Percentiles rank a stretch among this genome's conserved stretches.
Evolutionary conservation across 495 filamentous ascomycete species (phyloP).

Genomic region (Parmelia sp.): DNA sequence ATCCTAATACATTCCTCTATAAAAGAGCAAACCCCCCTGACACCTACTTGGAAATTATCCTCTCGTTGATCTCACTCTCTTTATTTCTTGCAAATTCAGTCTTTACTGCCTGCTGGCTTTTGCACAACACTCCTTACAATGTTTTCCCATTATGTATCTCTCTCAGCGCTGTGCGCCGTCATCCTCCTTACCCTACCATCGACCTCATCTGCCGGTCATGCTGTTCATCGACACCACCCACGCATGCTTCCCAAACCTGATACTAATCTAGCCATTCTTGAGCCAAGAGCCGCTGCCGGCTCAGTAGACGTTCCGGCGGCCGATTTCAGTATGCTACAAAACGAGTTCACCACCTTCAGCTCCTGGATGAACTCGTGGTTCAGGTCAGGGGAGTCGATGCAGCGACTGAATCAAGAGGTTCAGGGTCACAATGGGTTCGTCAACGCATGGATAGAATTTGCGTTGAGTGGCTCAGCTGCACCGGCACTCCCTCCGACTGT

Average conservation of each 20-base stretch:
- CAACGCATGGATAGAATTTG: constrained; percentile 15
- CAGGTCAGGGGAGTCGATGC: constrained; percentile 10
- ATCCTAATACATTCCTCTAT: constrained; percentile 11
- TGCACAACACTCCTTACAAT: constrained; percentile 20
- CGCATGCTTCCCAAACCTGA: constrained; percentile 8
- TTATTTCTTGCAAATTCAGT: constrained; percentile 9
- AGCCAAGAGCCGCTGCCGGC: constrained; percentile 9
- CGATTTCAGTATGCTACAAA: constrained; percentile 18
- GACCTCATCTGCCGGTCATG: constrained; percentile 18
- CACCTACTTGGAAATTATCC: background rate
- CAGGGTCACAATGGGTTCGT: constrained; percentile 22
- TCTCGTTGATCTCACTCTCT: background rate
- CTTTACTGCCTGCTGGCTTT: constrained; percentile 22
- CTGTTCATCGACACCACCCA: constrained; percentile 12
- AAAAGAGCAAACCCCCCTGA: constrained; percentile 12
- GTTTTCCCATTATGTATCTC: constrained; percentile 14
- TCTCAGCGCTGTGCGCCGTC: constrained; percentile 18
- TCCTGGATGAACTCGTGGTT: constrained; percentile 22
- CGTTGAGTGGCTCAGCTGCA: constrained; percentile 4
- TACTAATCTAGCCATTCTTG: constrained; percentile 4
- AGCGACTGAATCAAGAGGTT: constrained; percentile 22
- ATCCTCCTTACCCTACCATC: constrained; percentile 15
- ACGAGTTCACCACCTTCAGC: constrained; percentile 22
- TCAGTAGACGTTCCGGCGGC: constrained; percentile 10
- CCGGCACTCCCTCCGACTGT: background rate